Evolutionary conservation across 306 rosid species (phyloP), one percentile per base, ranked within the genome.

Genomic region (Trifolium repens): DNA sequence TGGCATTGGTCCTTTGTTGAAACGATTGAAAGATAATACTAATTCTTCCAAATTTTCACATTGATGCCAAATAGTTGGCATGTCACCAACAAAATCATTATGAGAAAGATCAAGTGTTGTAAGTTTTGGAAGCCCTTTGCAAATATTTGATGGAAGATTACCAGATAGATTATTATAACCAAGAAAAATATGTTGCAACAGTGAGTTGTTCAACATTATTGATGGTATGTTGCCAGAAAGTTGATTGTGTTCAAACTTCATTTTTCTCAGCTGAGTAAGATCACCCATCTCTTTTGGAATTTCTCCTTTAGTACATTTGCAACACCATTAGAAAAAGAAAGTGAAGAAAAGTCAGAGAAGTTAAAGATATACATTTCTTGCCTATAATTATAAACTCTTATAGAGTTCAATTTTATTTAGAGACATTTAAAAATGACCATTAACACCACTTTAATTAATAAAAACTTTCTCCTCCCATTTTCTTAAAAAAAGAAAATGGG

Each of bases 51-150:
- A 40, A 67, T 66, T 62, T 46, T 46, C 49, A 63, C 79, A 79
- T 15, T 55, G 63, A 54, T 24, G 15, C 83, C 83, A 79, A 66
- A 17, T 15, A 14, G 32, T 19, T 5, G 76, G 71, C 12, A 78
- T 58, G 12, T 55, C 11, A 73, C 83, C 75, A 30, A 32, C 32
- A 11, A 79, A 2, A 22, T 6, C 22, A 67, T 79, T 79, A 1
- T 0, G 0, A 15, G 0, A 0, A 46, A 78, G 47, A 34, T 14
- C 0, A 1, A 78, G 47, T 0, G 0, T 4, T 78, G 2, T 27
- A 5, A 78, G 65, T 0, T 71, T 73, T 34, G 75, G 69, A 44
- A 79, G 70, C 14, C 67, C 35, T 24, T 44, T 30, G n/a, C 78
- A 79, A 22, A 79, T 15, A 19, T 66, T 35, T 32, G 60, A 32